These are phyloP conservation scores for Stenogyne calaminthoides DNA, from an alignment of 305 asterid genomes.

Conservation along the genomic window DNA sequence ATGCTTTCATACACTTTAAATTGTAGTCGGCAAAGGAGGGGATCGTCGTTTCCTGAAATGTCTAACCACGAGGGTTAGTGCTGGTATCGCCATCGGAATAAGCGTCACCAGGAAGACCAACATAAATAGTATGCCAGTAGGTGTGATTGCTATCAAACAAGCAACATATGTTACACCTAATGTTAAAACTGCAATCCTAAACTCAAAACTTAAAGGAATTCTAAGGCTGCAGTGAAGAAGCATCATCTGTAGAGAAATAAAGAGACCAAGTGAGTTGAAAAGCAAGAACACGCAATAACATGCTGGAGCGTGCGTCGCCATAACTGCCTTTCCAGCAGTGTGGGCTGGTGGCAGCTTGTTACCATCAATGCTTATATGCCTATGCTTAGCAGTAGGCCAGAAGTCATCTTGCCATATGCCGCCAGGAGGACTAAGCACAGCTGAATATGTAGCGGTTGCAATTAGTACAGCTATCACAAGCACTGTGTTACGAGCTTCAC, in stretches of 20 bases:
- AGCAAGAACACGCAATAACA: constrained; percentile 40
- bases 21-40: not conserved
- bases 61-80: constrained; percentile 16
- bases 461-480: constrained; percentile 32
- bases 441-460: constrained; percentile 38
- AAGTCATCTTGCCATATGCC: constrained; percentile 62
- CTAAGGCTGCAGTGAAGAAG: too few relatives aligned
- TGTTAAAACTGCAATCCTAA: constrained; percentile 28
- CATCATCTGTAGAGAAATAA: constrained; percentile 21
- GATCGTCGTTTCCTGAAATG: not conserved
- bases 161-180: constrained; percentile 33
- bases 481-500: constrained; percentile 38
- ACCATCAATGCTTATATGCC: too few relatives aligned
- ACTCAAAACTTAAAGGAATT: constrained; percentile 29
- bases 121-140: not conserved
- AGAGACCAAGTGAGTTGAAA: constrained; percentile 49
- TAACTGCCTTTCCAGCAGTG: constrained; percentile 42
- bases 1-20: not conserved
- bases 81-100: not conserved
- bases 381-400: not conserved
- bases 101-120: constrained; percentile 1
- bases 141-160: constrained; percentile 30
- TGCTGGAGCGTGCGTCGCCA: constrained; percentile 32
- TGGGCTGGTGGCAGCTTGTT: not conserved
- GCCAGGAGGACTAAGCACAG: constrained; percentile 33